phyloP scores from a whole-genome alignment of 441 rosid species.

The Pelargonium cotyledonis region DNA sequence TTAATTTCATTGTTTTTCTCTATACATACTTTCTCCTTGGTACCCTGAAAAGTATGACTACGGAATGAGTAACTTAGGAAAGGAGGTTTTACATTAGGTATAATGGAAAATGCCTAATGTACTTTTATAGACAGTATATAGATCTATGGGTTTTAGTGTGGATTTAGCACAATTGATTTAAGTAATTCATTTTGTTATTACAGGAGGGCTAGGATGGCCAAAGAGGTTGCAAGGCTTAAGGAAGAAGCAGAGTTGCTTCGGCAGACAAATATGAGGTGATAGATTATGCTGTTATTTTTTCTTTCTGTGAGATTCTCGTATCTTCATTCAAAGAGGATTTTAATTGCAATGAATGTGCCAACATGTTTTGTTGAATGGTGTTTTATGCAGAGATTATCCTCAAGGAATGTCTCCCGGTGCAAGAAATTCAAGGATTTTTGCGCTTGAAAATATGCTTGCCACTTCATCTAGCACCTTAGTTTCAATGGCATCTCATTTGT shows the following conservation, averaged over 20 bases:
- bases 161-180: conserved; percentile 14
- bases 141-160: not conserved
- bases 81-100: not conserved
- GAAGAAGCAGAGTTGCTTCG: conserved; percentile 62
- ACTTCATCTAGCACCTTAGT: conserved; percentile 81
- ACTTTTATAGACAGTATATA: not conserved
- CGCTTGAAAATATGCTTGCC: conserved; percentile 92
- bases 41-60: not conserved
- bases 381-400: conserved; percentile 43
- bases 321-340: conserved; percentile 1
- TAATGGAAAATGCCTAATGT: not conserved
- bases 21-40: not conserved
- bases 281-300: conserved; percentile 12
- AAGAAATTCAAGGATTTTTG: conserved; percentile 86
- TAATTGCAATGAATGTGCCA: not conserved
- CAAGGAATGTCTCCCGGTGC: conserved; percentile 93
- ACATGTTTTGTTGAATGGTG: conserved; percentile 14
- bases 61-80: not conserved
- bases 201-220: conserved; percentile 91
- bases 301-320: not conserved
- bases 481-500: conserved; percentile 93
- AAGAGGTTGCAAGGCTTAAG: conserved; percentile 72
- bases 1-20: not conserved
- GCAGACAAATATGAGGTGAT: conserved; percentile 56
- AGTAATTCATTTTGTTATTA: conserved; percentile 18